Evolutionary conservation across 805 yeast species (phyloP), one percentile per base, ranked within the genome.

Genomic region (Saturnispora gosingensis): DNA sequence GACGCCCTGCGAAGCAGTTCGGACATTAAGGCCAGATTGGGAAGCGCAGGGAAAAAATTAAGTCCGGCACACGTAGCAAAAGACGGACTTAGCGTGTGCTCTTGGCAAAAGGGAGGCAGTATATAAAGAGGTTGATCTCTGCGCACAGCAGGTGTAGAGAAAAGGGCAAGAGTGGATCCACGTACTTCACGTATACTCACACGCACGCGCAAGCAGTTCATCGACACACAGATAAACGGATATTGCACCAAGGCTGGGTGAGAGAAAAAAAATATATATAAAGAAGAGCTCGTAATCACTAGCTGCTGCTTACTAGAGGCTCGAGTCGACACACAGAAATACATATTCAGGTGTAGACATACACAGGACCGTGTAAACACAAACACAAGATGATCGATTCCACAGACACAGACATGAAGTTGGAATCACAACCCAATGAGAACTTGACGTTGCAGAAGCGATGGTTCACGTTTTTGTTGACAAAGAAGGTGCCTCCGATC

Each of bases 401-500:
- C 13, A 28, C 4, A 9, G 34, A 30, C 15, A 30, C 34, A 30
- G 34, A 30, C 5, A 13, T 30, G 15, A n/a, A 38, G 22, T 8
- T 53, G 18, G 56, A 54, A 40, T 15, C 47, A 18, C 56, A 53
- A 39, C 28, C 46, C 8, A 34, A 27, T 25, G 45, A 49, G 6
- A n/a, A 42, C 5, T 18, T 51, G 28, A 18, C 32, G 22, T 48
- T 52, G 20, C 80, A 81, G 59, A 72, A 71, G 53, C 68, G 86
- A 54, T 46, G 74, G 45, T 74, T 82, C 53, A 70, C 81, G 1
- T 76, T 75, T 51, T 52, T 80, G 30, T 73, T 80, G 56, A 60
- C 77, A 24, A 77, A 71, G 42, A 65, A 70, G 27, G 72, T 79
- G 0, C 81, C 83, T 0, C 75, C 76, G 0, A 61, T 81, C 3